Evolutionary conservation across 192 early-diverging fungal species (phyloP).

Genomic region (Gigaspora rosea): DNA sequence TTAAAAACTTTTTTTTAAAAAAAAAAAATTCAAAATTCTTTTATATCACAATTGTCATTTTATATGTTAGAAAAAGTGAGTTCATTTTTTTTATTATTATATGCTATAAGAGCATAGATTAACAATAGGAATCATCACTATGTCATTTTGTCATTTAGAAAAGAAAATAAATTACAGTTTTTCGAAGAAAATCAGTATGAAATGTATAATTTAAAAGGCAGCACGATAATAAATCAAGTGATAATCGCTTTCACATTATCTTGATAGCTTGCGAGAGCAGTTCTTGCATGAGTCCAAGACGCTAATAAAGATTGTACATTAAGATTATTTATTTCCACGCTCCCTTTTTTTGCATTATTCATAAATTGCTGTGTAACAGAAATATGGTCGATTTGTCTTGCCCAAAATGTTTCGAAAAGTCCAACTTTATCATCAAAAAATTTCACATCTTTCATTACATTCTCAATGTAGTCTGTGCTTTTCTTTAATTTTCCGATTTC

Average conservation of each 20-base stretch:
- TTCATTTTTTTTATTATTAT: no score
- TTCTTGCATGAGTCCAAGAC: background rate
- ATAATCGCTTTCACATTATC: background rate
- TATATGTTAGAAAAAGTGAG: no score
- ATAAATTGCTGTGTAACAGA: background rate
- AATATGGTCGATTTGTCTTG: background rate
- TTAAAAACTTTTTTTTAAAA: no score
- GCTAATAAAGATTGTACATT: background rate
- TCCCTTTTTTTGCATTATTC: background rate
- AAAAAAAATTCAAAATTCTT: no score
- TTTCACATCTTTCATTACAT: background rate
- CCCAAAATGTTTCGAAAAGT: conserved; percentile 4
- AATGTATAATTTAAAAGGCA: no score
- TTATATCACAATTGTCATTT: no score
- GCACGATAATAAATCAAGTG: no score
- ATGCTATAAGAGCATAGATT: no score
- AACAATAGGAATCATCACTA: no score
- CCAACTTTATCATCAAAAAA: background rate
- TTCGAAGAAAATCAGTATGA: no score
- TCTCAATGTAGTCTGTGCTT: background rate
- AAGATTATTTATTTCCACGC: background rate
- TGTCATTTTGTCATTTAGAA: no score
- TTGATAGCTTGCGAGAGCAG: background rate
- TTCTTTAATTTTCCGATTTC: background rate
- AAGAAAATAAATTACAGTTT: no score